phyloP scores from a whole-genome alignment of 768 basidiomycete species.

The Trametes gibbosa region DNA sequence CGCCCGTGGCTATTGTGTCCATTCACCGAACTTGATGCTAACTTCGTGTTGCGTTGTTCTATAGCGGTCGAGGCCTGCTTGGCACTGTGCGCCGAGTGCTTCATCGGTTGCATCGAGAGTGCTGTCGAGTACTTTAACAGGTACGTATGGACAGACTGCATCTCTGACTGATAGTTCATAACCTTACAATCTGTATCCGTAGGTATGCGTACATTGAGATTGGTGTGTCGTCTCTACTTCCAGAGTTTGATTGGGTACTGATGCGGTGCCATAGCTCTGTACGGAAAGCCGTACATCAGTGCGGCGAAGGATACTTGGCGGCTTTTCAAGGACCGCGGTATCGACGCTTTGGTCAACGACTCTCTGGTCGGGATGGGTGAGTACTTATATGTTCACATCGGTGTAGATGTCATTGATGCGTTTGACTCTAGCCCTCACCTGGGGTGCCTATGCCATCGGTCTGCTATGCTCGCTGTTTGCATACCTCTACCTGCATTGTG shows the following conservation, averaged over 20 bases:
- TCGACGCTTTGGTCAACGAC: slow-evolving; percentile 82
- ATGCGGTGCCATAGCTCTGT: slow-evolving; percentile 51
- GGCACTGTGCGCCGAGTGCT: slow-evolving; percentile 78
- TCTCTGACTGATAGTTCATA: neutral
- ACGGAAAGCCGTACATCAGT: slow-evolving; percentile 77
- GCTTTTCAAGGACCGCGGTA: slow-evolving; percentile 71
- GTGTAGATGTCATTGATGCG: slow-evolving; percentile 6
- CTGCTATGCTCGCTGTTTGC: slow-evolving; percentile 70
- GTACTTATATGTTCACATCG: slow-evolving; percentile 20
- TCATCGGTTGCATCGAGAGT: slow-evolving; percentile 66
- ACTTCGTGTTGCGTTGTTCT: neutral
- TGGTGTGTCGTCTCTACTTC: slow-evolving; percentile 36
- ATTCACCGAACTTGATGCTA: neutral
- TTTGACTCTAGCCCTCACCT: slow-evolving; percentile 53
- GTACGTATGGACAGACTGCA: slow-evolving; percentile 28
- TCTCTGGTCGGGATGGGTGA: slow-evolving; percentile 75
- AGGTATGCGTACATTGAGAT: slow-evolving; percentile 86
- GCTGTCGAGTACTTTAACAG: slow-evolving; percentile 80
- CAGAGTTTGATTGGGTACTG: neutral
- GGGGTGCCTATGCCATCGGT: slow-evolving; percentile 81
- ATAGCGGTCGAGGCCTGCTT: slow-evolving; percentile 70
- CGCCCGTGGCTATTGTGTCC: neutral
- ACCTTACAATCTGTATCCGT: neutral
- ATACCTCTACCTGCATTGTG: slow-evolving; percentile 73
- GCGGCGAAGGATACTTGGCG: slow-evolving; percentile 87